A percentile compares a stretch with the other conserved stretches of the same genome.
These are phyloP conservation scores for Acanthamoeba sp. DNA, from an alignment of 208 protist species.

Conservation along the genomic window DNA sequence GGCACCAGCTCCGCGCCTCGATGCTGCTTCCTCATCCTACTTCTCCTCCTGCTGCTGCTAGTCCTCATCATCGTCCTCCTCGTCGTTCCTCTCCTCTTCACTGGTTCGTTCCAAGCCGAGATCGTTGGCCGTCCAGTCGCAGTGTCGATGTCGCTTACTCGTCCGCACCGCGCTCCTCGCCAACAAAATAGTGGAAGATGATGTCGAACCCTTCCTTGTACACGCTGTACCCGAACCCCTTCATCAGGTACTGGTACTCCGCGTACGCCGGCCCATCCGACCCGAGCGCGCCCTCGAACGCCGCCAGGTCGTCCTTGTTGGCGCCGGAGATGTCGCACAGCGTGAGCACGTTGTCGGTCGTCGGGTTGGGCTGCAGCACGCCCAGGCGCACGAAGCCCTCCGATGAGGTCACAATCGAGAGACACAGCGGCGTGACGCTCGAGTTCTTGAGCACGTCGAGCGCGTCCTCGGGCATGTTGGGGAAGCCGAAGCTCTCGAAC, in stretches of 20 bases:
- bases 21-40: too few relatives aligned
- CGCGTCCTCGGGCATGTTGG: slow-evolving; percentile 74
- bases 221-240: slow-evolving; percentile 85
- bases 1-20: too few relatives aligned
- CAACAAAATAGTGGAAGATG: slow-evolving; percentile 83
- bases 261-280: slow-evolving; percentile 77
- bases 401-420: slow-evolving; percentile 81
- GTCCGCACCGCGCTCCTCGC: slow-evolving; percentile 45
- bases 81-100: too few relatives aligned
- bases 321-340: slow-evolving; percentile 70
- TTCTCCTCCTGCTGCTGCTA: too few relatives aligned
- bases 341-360: slow-evolving; percentile 54
- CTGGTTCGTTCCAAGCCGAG: too few relatives aligned
- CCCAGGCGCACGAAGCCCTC: slow-evolving; percentile 87
- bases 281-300: slow-evolving; percentile 78
- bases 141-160: slow-evolving; percentile 44
- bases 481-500: slow-evolving; percentile 85
- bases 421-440: slow-evolving; percentile 68
- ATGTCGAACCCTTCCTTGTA: slow-evolving; percentile 87
- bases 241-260: slow-evolving; percentile 84
- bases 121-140: too few relatives aligned
- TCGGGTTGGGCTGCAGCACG: slow-evolving; percentile 80
- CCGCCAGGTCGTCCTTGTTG: slow-evolving; percentile 72
- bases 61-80: too few relatives aligned
- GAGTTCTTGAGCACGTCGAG: slow-evolving; percentile 69